A percentile compares a stretch with the other conserved stretches of the same genome.
These are phyloP conservation scores for Cytospora piceae DNA, from an alignment of 2,329 filamentous ascomycete genomes.

Conservation along the genomic window DNA sequence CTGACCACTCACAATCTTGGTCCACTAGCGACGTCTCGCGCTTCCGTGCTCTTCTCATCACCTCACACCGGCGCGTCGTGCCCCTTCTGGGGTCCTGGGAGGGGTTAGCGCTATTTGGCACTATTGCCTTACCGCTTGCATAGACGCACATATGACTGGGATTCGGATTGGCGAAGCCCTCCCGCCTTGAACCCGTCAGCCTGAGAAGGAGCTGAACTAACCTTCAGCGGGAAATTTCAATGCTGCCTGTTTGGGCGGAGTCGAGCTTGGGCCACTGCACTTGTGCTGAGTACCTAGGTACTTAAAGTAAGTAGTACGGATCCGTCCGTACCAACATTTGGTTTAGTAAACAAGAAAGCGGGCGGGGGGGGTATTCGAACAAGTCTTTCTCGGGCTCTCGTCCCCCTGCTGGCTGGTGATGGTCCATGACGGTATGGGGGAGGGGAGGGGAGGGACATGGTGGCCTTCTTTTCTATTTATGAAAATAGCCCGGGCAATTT, in stretches of 20 bases:
- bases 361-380: no score
- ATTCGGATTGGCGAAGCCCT: neutral
- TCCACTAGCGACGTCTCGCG: slow-evolving; percentile 8
- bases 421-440: neutral
- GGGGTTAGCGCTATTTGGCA: neutral
- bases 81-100: neutral
- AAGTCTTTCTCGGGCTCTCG: no score
- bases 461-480: neutral
- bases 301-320: no score
- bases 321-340: no score
- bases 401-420: no score
- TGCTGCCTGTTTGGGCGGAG: neutral
- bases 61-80: slow-evolving; percentile 2
- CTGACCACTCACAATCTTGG: slow-evolving; percentile 23
- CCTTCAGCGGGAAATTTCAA: neutral
- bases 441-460: no score
- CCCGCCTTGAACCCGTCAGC: neutral
- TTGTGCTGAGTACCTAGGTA: neutral
- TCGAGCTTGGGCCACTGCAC: neutral
- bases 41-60: no score
- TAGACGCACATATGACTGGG: neutral
- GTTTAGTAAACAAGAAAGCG: no score
- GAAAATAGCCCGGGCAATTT: neutral
- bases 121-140: neutral
- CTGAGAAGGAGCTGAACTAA: neutral